Evolutionary conservation across 2,329 filamentous ascomycete genomes (phyloP), one percentile per base, ranked within the genome.

Genomic region (Talaromyces sp.): DNA sequence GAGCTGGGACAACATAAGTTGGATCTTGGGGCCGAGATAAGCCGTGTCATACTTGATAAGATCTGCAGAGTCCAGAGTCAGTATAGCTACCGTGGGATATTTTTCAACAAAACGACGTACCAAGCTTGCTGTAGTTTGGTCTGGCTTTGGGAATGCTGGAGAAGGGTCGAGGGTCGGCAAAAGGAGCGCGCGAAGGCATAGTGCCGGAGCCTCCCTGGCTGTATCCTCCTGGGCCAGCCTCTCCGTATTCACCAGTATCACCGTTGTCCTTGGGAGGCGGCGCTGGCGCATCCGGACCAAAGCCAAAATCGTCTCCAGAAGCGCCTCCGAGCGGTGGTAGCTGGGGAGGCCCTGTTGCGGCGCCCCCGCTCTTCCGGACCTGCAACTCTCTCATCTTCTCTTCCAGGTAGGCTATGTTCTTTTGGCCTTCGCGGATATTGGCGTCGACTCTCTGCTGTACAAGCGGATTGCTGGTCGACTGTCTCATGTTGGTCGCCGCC

Each of bases 41-140:
- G 91, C 90, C 33, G 93, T 97, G 74, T 99, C 95, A 78, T 96
- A 96, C 86, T 98, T 98, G 80, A 99, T 97, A 65, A 99, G 82
- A 78, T 99, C 95, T 97, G 60, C 15, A n/a, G 47, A 36, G 32
- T 7, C 58, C 51, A 68, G 49, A 5, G 39, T 53, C 17, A 61
- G 42, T 39, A 44, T 22, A 17, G 30, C 4, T 17, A 56, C n/a
- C 8, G 11, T 13, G 8, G 9, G 19, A 44, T 7, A 22, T 11
- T 44, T n/a, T 44, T 8, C 7, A 47, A 42, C 32, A 52, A 33
- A 28, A 59, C 53, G 51, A 75, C 87, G 67, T 81, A 96, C 93
- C 93, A 69, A 99, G 87, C 79, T 97, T 98, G 75, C 92, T 96
- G 77, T 92, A 99, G 77, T 97, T 97, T 52, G 91, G 90, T 57